Conservation (phyloP, 768 basidiomycete species). For the Lactarius hatsudake region DNA sequence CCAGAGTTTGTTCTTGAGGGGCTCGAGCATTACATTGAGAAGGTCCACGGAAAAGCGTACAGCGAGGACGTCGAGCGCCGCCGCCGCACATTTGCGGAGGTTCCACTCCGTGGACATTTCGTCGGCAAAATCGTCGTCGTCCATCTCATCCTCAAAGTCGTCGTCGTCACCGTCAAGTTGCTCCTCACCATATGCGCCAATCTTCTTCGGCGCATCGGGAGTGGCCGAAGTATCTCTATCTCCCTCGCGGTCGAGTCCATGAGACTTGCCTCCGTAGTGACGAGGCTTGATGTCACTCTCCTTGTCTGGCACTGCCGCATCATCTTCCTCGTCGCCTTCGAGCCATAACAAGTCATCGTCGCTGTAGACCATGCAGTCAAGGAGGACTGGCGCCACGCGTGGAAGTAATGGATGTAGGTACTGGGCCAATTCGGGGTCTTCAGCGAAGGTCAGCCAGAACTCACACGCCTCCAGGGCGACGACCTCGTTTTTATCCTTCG, state of each 20-base stretch:
- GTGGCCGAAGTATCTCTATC: conserved; percentile 34
- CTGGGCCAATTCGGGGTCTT: conserved; percentile 82
- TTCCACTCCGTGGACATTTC: conserved; percentile 99
- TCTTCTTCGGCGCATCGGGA: conserved; percentile 33
- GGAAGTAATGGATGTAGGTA: conserved; percentile 83
- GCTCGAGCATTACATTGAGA: conserved; percentile 81
- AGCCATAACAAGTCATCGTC: conserved; percentile 96
- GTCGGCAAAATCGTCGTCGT: conserved; percentile 92
- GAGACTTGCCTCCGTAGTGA: conserved; percentile 82
- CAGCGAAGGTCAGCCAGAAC: conserved; percentile 99
- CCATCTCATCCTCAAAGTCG: conserved; percentile 66
- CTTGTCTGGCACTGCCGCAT: conserved; percentile 85
- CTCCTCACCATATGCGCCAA: conserved; percentile 76
- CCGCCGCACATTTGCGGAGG: conserved; percentile 95
- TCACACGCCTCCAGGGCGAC: conserved; percentile 98
- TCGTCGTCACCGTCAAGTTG: conserved; percentile 83
- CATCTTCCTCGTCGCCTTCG: conserved; percentile 86
- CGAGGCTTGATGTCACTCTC: conserved; percentile 95
- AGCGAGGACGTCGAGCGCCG: conserved; percentile 94
- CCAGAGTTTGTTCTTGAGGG: conserved; percentile 92
- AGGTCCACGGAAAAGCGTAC: conserved; percentile 90
- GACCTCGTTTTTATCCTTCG: conserved; percentile 94
- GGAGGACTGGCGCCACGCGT: conserved; percentile 92
- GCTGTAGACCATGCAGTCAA: conserved; percentile 96
- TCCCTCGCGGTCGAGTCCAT: conserved; percentile 74